Conservation (phyloP, 768 basidiomycete genomes). For the Tulasnella calospora region DNA sequence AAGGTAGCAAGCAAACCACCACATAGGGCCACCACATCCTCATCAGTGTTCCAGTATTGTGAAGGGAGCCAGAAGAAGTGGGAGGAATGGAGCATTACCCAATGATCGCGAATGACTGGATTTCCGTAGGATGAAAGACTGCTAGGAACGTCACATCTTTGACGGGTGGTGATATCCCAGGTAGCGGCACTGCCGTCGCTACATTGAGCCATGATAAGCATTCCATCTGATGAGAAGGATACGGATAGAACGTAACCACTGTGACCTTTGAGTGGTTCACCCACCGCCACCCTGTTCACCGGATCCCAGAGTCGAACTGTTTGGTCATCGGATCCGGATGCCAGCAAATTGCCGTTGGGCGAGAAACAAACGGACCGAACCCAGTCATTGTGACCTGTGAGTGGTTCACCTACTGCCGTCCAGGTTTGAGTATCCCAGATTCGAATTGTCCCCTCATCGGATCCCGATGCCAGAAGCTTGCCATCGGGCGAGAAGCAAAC, state of each 20-base stretch:
- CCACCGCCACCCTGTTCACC: constrained; percentile 27
- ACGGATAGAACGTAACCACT: not conserved
- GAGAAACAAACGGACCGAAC: not conserved
- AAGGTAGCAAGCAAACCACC: no score
- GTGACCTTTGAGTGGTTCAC: not conserved
- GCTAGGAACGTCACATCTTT: no score
- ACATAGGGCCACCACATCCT: no score
- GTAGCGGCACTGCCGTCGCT: not conserved
- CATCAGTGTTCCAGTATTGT: no score
- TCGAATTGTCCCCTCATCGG: constrained; percentile 41
- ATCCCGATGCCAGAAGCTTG: constrained; percentile 41
- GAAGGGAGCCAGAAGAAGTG: no score
- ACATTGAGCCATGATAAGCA: constrained; percentile 3
- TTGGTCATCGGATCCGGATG: constrained; percentile 26
- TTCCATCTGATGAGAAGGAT: not conserved
- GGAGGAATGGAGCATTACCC: no score
- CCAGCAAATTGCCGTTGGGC: not conserved
- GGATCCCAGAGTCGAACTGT: constrained; percentile 33
- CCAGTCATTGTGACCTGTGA: constrained; percentile 34
- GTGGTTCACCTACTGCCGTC: constrained; percentile 37
- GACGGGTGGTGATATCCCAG: not conserved
- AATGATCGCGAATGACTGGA: no score
- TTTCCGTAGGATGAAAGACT: no score
- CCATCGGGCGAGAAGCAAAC: constrained; percentile 43
- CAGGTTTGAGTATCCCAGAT: constrained; percentile 44